A percentile compares a stretch with the other conserved stretches of the same genome.
phyloP scores from a whole-genome alignment of 352 stramenopile genomes.

The Peronospora farinosa region DNA sequence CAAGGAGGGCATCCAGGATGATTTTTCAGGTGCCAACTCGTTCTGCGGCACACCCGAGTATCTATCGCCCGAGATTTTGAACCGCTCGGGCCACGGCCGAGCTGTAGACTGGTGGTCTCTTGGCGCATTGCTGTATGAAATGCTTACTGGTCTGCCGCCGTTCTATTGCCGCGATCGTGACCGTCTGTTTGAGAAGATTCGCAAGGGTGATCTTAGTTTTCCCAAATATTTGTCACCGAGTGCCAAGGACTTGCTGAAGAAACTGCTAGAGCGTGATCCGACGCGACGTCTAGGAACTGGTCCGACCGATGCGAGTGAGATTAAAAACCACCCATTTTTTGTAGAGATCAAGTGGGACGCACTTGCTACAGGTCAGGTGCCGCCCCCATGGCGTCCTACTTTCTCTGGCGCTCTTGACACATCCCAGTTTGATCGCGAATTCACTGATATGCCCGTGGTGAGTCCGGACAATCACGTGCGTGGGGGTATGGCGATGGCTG shows the following conservation, averaged over 20 bases:
- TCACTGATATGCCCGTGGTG: conserved; percentile 94
- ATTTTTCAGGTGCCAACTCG: conserved; percentile 93
- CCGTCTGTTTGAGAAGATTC: conserved; percentile 97
- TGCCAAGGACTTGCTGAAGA: conserved; percentile 82
- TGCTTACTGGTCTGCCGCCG: conserved; percentile 69
- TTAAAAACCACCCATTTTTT: conserved; percentile 83
- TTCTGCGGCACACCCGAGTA: conserved; percentile 98
- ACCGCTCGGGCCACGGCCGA: conserved; percentile 92
- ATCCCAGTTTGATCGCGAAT: conserved; percentile 96
- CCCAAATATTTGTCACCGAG: conserved; percentile 88
- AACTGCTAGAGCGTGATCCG: conserved; percentile 93
- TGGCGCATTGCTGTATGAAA: conserved; percentile 83
- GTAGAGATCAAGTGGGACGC: conserved; percentile 72
- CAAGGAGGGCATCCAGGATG: conserved; percentile 83
- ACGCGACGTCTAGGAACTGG: conserved; percentile 90
- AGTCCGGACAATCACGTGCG: conserved; percentile 82
- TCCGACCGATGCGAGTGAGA: conserved; percentile 63
- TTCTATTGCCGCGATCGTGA: conserved; percentile 96
- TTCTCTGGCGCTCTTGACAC: conserved; percentile 93
- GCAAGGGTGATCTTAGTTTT: conserved; percentile 91
- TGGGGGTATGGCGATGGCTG: conserved; percentile 43
- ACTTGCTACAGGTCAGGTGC: conserved; percentile 49
- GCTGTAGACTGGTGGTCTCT: conserved; percentile 98
- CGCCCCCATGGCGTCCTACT: conserved; percentile 89
- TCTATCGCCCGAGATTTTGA: conserved; percentile 98